A percentile compares a stretch with the other conserved stretches of the same genome.
Conservation (phyloP, 176 grass and related monocot genomes). For the Eleusine coracana region DNA sequence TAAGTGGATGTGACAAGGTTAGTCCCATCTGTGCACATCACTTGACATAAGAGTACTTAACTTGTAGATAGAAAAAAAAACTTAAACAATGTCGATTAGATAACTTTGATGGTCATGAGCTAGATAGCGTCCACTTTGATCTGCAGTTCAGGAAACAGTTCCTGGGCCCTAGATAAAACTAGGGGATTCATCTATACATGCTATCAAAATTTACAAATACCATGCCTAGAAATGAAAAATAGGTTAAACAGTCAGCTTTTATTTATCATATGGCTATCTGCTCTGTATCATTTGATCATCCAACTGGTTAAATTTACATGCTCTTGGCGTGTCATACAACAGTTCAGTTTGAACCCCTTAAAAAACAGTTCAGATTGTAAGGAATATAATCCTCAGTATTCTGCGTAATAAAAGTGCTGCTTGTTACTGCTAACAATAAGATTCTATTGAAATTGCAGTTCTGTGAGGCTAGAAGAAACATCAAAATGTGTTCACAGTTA, state of each 20-base stretch:
- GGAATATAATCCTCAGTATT: not conserved
- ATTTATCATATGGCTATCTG: not conserved
- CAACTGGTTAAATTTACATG: not conserved
- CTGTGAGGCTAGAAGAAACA: slow-evolving; percentile 23
- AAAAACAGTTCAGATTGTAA: not conserved
- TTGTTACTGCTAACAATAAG: not conserved
- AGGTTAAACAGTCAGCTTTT: not conserved
- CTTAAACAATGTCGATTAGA: not conserved
- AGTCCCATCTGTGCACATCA: not conserved
- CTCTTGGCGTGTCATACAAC: not conserved
- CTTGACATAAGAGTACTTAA: not conserved
- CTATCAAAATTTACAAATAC: not conserved
- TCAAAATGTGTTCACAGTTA: not conserved
- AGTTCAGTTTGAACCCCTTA: not conserved
- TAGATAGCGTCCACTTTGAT: slow-evolving; percentile 6
- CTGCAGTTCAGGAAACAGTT: not conserved
- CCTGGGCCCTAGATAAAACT: too few relatives aligned
- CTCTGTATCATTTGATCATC: not conserved
- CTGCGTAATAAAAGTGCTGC: not conserved
- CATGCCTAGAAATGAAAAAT: not conserved
- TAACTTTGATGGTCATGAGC: not conserved
- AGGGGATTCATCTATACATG: too few relatives aligned
- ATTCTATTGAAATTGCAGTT: not conserved
- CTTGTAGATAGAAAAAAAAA: not conserved
- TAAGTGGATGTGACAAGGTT: not conserved